Evolutionary conservation across 345 rosid species (phyloP).

Genomic region (Arabis hirsuta): DNA sequence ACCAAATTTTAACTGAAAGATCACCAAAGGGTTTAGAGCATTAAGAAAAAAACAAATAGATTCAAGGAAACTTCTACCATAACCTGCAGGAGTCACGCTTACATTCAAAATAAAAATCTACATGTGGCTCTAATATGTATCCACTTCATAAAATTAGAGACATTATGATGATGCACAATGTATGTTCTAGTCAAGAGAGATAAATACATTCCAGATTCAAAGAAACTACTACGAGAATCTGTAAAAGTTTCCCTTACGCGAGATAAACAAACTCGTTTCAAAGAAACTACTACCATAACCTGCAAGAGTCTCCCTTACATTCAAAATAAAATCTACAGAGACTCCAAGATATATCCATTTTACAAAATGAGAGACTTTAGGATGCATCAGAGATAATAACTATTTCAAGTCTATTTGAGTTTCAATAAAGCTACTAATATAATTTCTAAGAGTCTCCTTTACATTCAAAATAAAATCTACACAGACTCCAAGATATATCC

Average conservation of each 20-base stretch:
- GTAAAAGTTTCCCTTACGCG: too few species aligned
- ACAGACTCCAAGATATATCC: not conserved
- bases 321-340: not conserved
- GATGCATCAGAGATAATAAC: not conserved
- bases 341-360: not conserved
- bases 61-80: not conserved
- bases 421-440: not conserved
- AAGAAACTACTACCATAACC: not conserved
- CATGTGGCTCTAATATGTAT: not conserved
- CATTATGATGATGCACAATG: not conserved
- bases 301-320: not conserved
- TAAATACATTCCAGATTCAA: not conserved
- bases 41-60: not conserved
- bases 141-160: not conserved
- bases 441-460: not conserved
- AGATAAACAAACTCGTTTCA: slow-evolving; percentile 17
- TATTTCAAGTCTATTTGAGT: slow-evolving; percentile 1
- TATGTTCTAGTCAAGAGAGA: not conserved
- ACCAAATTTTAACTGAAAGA: not conserved
- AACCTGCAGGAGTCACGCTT: not conserved
- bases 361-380: not conserved
- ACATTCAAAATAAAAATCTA: not conserved
- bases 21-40: not conserved
- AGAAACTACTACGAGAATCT: too few species aligned
- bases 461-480: not conserved